These are phyloP conservation scores for Jimgerdemannia flammicorona DNA, from an alignment of 192 early-diverging fungal genomes.

Conservation along the genomic window DNA sequence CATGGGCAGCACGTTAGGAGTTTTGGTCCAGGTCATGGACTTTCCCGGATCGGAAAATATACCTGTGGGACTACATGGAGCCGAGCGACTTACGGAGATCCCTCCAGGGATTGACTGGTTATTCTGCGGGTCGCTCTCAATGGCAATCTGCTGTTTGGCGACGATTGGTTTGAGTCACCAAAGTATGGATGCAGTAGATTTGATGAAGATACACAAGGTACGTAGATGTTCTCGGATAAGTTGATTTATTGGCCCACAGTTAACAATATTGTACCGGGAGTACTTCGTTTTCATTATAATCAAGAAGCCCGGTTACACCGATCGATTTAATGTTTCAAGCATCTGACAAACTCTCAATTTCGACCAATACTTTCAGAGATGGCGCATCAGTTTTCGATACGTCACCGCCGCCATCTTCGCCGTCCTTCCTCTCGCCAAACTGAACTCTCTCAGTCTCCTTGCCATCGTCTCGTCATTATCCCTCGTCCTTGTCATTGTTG, in stretches of 20 bases:
- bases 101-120: conserved; percentile 3
- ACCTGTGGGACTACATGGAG: too few species aligned
- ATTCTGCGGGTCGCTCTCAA: conserved; percentile 7
- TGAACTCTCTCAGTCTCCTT: conserved; percentile 7
- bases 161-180: conserved; percentile 18
- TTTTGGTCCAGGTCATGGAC: conserved; percentile 5
- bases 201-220: conserved; percentile 18
- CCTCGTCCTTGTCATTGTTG: conserved; percentile 9
- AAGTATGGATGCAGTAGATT: conserved; percentile 15
- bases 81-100: not conserved
- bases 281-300: not conserved
- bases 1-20: conserved; percentile 2
- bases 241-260: not conserved
- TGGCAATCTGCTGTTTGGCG: conserved; percentile 16
- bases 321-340: not conserved
- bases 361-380: not conserved
- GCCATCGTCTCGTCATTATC: conserved; percentile 2
- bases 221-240: not conserved
- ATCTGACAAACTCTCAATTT: not conserved
- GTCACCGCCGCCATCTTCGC: conserved; percentile 11
- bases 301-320: not conserved
- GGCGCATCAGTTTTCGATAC: conserved; percentile 8
- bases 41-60: conserved; percentile 8
- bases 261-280: too few species aligned
- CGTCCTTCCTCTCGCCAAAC: conserved; percentile 13